Evolutionary conservation across 306 rosid genomes (phyloP).

Genomic region (Vigna trinervia): DNA sequence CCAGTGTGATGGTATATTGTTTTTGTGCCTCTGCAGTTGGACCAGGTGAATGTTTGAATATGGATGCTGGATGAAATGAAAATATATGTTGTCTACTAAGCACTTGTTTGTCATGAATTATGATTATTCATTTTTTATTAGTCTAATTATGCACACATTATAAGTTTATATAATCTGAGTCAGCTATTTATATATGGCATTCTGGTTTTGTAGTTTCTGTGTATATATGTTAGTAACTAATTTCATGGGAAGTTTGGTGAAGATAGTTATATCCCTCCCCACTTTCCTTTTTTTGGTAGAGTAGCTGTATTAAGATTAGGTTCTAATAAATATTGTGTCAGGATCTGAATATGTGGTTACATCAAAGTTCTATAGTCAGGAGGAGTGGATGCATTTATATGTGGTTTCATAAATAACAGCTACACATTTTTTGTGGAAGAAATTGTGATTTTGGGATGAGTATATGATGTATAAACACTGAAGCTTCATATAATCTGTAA

Average conservation of each 20-base stretch:
- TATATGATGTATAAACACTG: not conserved
- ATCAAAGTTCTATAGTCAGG: not conserved
- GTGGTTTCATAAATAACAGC: not conserved
- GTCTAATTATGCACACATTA: slow-evolving; percentile 10
- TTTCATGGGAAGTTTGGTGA: not conserved
- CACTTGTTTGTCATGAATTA: not conserved
- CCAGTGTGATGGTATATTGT: not conserved
- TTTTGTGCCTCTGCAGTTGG: not conserved
- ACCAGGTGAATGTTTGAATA: slow-evolving; percentile 33
- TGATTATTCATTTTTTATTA: not conserved
- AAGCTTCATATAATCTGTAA: not conserved
- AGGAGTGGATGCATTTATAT: not conserved
- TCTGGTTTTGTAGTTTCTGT: slow-evolving; percentile 29
- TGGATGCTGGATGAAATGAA: not conserved
- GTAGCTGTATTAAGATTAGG: not conserved
- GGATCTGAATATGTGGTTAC: not conserved
- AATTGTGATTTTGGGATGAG: not conserved
- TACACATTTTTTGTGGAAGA: not conserved
- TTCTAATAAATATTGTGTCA: not conserved
- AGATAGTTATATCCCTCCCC: not conserved
- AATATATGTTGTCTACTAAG: slow-evolving; percentile 12
- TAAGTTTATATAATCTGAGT: slow-evolving; percentile 12
- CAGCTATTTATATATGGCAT: slow-evolving; percentile 4
- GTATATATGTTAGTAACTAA: not conserved
- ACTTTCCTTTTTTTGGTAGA: slow-evolving; percentile 6